Evolutionary conservation across 805 yeast species (phyloP).

Genomic region (Pichia manshurica): DNA sequence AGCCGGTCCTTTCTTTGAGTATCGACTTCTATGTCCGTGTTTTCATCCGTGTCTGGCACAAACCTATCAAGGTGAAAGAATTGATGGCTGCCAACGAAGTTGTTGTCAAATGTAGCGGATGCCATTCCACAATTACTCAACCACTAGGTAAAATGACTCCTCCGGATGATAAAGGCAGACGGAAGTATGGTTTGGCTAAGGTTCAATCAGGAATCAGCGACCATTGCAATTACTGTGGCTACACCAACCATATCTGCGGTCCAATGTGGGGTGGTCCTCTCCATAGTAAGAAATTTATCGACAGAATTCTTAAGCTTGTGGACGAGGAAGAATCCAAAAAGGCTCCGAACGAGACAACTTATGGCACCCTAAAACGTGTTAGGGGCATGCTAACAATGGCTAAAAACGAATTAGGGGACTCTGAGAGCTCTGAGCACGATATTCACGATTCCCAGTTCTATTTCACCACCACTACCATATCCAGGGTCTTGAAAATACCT

Average conservation of each 20-base stretch:
- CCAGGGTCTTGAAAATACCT: constrained; percentile 72
- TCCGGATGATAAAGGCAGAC: constrained; percentile 27
- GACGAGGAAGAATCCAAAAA: constrained; percentile 27
- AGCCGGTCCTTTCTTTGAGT: constrained; percentile 78
- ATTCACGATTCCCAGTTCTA: constrained; percentile 59
- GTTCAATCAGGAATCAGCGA: constrained; percentile 53
- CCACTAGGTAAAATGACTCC: constrained; percentile 60
- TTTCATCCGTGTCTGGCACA: constrained; percentile 68
- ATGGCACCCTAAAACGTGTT: constrained; percentile 78
- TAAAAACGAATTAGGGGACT: constrained; percentile 47
- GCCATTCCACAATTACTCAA: constrained; percentile 69
- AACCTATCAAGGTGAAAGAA: constrained; percentile 78
- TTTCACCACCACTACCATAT: constrained; percentile 70
- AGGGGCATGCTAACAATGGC: constrained; percentile 93
- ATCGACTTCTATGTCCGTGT: constrained; percentile 91
- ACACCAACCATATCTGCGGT: constrained; percentile 74
- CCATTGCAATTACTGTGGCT: constrained; percentile 65
- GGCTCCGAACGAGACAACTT: constrained; percentile 41
- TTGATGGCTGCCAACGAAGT: constrained; percentile 72
- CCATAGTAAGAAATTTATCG: constrained; percentile 65
- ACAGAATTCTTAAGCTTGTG: constrained; percentile 53
- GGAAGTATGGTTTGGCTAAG: constrained; percentile 52
- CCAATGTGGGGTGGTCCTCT: constrained; percentile 92
- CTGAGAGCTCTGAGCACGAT: constrained; percentile 6
- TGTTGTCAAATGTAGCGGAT: constrained; percentile 80